A percentile compares a stretch with the other conserved stretches of the same genome.
Conservation (phyloP, 345 rosid genomes). For the Gossypium turneri region DNA sequence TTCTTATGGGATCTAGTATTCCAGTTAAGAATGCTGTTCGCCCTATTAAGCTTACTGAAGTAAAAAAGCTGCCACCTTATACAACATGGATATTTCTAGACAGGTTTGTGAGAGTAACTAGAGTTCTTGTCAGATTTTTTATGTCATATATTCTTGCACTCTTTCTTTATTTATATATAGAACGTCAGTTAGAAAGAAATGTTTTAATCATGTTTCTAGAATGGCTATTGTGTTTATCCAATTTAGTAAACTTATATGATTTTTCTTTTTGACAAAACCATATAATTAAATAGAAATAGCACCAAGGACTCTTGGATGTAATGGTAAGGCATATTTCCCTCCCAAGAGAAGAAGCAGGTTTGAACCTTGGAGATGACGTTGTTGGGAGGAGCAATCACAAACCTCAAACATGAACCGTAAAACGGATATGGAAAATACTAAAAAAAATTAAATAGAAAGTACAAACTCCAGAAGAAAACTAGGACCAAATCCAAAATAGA, state of each 20-base stretch:
- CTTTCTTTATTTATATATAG: not conserved
- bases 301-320: no score
- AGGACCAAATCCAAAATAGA: no score
- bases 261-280: no score
- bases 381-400: no score
- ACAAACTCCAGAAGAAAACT: no score
- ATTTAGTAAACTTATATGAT: not conserved
- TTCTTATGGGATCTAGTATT: constrained; percentile 66
- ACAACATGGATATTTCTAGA: constrained; percentile 98
- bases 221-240: not conserved
- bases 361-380: no score
- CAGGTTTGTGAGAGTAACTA: constrained; percentile 46
- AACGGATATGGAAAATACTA: not conserved
- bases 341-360: no score
- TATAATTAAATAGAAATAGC: no score
- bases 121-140: not conserved
- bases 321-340: no score
- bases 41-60: constrained; percentile 69
- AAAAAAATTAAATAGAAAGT: no score
- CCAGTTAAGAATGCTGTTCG: constrained; percentile 71
- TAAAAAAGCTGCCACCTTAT: constrained; percentile 84
- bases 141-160: not conserved
- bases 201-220: not conserved
- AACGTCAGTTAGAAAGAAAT: not conserved
- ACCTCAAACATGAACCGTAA: no score